These are phyloP conservation scores for Coccomyxa sp. DNA, from an alignment of 139 green algal genomes.

Conservation along the genomic window DNA sequence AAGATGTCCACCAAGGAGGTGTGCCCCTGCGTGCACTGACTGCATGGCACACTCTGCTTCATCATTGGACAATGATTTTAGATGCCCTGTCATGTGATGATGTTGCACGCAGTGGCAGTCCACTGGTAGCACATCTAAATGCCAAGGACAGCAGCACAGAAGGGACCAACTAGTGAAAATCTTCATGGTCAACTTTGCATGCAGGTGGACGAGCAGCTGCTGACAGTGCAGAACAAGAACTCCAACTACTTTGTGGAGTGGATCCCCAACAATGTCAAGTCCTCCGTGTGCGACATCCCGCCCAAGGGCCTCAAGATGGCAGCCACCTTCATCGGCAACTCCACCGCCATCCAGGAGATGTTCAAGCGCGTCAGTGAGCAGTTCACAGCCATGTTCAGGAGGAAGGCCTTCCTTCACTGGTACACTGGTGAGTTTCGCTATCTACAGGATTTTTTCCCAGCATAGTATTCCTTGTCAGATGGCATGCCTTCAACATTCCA, in stretches of 20 bases:
- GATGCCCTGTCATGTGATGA: too few species aligned
- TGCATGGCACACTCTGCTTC: not conserved
- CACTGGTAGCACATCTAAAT: too few species aligned
- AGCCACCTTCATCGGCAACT: constrained; percentile 96
- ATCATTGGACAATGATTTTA: too few species aligned
- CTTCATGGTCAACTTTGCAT: not conserved
- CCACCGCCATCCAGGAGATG: constrained; percentile 91
- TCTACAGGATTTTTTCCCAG: not conserved
- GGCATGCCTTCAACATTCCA: not conserved
- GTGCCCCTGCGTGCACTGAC: not conserved
- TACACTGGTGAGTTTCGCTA: constrained; percentile 75
- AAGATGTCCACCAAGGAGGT: constrained; percentile 94
- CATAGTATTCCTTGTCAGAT: too few species aligned
- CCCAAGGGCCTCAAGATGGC: constrained; percentile 97
- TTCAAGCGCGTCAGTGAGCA: constrained; percentile 95
- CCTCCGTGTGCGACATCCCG: constrained; percentile 92
- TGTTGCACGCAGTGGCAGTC: too few species aligned
- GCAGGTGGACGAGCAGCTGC: constrained; percentile 98
- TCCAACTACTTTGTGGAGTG: constrained; percentile 98
- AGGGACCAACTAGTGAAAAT: too few species aligned
- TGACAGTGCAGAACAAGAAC: constrained; percentile 99
- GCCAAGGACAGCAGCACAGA: too few species aligned
- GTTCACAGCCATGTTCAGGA: constrained; percentile 99
- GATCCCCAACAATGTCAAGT: constrained; percentile 99
- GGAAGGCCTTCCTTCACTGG: constrained; percentile 99